Percentiles rank a stretch among this genome's conserved stretches.
Evolutionary conservation across 768 basidiomycete genomes (phyloP).

Genomic region (Pisolithus tinctorius): DNA sequence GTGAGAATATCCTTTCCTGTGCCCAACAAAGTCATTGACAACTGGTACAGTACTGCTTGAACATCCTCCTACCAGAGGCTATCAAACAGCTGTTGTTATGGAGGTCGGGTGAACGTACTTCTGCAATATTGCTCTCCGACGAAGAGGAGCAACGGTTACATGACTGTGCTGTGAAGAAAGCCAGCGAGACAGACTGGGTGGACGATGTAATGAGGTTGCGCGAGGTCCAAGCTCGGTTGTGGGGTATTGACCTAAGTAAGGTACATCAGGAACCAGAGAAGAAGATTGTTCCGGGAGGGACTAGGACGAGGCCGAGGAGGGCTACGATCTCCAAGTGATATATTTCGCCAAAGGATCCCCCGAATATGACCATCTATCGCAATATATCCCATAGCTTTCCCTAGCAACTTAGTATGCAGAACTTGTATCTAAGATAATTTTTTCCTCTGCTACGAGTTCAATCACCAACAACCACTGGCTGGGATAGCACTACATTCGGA

Average conservation of each 20-base stretch:
- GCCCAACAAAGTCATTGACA: background rate
- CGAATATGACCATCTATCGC: too few relatives aligned
- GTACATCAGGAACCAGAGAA: conserved; percentile 17
- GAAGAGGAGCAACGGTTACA: conserved; percentile 54
- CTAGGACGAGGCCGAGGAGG: conserved; percentile 23
- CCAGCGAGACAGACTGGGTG: conserved; percentile 63
- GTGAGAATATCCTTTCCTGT: conserved; percentile 25
- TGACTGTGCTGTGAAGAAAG: conserved; percentile 38
- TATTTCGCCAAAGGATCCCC: background rate
- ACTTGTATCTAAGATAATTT: too few relatives aligned
- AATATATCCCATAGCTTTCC: too few relatives aligned
- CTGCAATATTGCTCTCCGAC: conserved; percentile 38
- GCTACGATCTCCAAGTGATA: conserved; percentile 14
- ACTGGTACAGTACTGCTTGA: conserved; percentile 53
- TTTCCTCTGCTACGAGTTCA: too few relatives aligned
- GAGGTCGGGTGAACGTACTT: conserved; percentile 54
- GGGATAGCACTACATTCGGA: too few relatives aligned
- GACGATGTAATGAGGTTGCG: conserved; percentile 46
- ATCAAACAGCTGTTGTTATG: conserved; percentile 70
- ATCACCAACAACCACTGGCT: too few relatives aligned
- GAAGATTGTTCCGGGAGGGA: conserved; percentile 16
- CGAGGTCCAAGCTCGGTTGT: conserved; percentile 32
- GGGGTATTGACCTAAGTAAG: conserved; percentile 26
- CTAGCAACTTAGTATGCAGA: too few relatives aligned
- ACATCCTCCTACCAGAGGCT: conserved; percentile 66